Percentiles rank a stretch among this genome's conserved stretches.
Evolutionary conservation across 345 rosid genomes (phyloP).

Genomic region (Capsella bursapastoris): DNA sequence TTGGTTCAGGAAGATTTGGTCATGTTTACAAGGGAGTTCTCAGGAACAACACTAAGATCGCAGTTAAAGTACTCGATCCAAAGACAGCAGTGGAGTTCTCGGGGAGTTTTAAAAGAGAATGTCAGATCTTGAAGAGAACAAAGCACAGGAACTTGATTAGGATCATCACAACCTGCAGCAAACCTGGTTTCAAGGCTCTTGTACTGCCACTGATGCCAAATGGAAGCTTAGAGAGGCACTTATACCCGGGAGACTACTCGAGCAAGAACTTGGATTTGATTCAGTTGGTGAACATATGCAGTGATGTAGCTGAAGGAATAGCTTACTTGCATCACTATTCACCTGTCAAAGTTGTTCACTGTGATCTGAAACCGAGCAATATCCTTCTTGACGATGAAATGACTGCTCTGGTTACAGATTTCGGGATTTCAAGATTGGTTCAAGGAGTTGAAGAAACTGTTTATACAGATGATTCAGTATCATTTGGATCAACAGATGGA

Average conservation of each 20-base stretch:
- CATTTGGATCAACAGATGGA: constrained; percentile 75
- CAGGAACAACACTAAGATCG: constrained; percentile 73
- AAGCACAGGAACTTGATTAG: constrained; percentile 86
- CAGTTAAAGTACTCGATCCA: constrained; percentile 78
- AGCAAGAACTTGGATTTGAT: constrained; percentile 53
- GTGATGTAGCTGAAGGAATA: constrained; percentile 84
- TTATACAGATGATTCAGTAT: constrained; percentile 52
- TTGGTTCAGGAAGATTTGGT: constrained; percentile 87
- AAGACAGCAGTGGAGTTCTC: constrained; percentile 54
- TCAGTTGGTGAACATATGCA: constrained; percentile 75
- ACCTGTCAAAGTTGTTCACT: constrained; percentile 86
- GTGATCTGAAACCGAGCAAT: constrained; percentile 96
- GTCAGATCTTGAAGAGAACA: constrained; percentile 70
- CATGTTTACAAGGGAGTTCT: constrained; percentile 86
- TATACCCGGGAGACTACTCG: constrained; percentile 56
- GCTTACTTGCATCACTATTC: constrained; percentile 87
- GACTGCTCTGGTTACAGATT: constrained; percentile 91
- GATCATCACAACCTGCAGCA: constrained; percentile 86
- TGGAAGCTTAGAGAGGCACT: constrained; percentile 82
- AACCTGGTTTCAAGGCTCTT: constrained; percentile 84
- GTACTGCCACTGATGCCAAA: constrained; percentile 87
- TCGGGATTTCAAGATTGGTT: constrained; percentile 78
- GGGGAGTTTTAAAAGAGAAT: constrained; percentile 80
- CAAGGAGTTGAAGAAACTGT: constrained; percentile 50
- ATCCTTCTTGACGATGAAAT: constrained; percentile 86